Evolutionary conservation across 192 early-diverging fungal genomes (phyloP), one percentile per base, ranked within the genome.

Genomic region (Entophlyctis helioformis): DNA sequence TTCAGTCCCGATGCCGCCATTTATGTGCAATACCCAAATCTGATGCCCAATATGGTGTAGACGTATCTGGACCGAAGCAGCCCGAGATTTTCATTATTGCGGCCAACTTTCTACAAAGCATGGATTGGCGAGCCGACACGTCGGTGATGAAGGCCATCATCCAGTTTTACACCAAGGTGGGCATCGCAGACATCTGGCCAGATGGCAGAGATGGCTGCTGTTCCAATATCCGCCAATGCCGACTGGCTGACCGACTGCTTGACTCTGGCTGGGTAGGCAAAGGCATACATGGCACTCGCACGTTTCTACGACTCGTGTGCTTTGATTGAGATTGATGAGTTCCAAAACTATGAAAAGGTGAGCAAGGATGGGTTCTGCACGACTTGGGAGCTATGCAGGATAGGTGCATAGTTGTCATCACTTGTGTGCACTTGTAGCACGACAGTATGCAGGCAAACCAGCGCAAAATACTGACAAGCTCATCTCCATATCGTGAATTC

Each of bases 321-420:
- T 13, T 66, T 66, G 40, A 54, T 74, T 20, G 76, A 78, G 50
- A 63, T 78, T 33, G 76, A 78, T 34, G 72, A 75, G 53, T 78
- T 64, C 36, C 70, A 71, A 48, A 76, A 72, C 52, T 78, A 78
- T 51, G 69, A 72, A 39, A 76, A 78, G 57, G 70, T 71, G 31
- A 35, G 54, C 12, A n/a, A 9, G 3, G 4, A 10, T 38, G 21
- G 24, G 3, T 41, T 23, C 10, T 18, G 15, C 21, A 20, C 20
- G 18, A 24, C 22, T 19, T 5, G 37, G 6, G n/a, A 15, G 37
- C 37, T 3, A 3, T 39, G 37, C 37, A 5, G 15, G 3, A 21
- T 39, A 3, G 4, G 7, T 35, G 2, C 11, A 1, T 9, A 0
- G 42, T 19, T 39, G 4, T 1, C n/a, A 13, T 42, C 16, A n/a